Evolutionary conservation across 1,284 basidiomycete species (phyloP).

Genomic region (Ustilago loliicola): DNA sequence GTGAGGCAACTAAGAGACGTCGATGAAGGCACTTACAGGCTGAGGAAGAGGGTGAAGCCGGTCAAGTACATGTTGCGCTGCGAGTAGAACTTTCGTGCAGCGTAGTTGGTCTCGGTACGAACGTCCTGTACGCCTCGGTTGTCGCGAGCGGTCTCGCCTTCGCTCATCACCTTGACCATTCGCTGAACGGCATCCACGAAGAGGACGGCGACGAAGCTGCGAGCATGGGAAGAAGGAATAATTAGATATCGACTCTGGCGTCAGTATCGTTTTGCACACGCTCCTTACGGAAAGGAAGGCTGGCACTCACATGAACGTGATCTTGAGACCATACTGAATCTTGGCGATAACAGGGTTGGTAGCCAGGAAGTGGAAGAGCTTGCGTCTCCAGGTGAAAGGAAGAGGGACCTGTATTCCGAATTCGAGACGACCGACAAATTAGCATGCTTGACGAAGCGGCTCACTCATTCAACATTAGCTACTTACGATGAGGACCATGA

Average conservation of each 20-base stretch:
- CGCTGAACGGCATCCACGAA: conserved; percentile 92
- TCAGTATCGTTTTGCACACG: background rate
- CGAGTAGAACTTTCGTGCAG: conserved; percentile 87
- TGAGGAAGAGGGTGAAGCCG: conserved; percentile 82
- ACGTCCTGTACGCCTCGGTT: conserved; percentile 77
- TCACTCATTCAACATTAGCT: background rate
- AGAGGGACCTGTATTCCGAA: conserved; percentile 74
- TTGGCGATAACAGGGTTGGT: conserved; percentile 71
- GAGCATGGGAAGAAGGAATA: background rate
- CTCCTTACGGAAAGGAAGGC: too few species aligned
- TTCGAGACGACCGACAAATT: background rate
- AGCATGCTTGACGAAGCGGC: background rate
- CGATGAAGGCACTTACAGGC: conserved; percentile 45
- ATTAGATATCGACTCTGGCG: background rate
- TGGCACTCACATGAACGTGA: conserved; percentile 86
- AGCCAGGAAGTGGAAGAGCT: conserved; percentile 82
- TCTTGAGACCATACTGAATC: conserved; percentile 80
- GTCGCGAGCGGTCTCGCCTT: conserved; percentile 80
- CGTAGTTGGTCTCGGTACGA: conserved; percentile 84
- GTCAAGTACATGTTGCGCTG: conserved; percentile 85
- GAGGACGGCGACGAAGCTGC: conserved; percentile 83
- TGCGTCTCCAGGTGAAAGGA: conserved; percentile 80
- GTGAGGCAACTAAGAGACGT: background rate
- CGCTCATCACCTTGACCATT: conserved; percentile 86
- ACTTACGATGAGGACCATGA: conserved; percentile 67